phyloP scores from a whole-genome alignment of 345 rosid species.

The Salix purpurea region DNA sequence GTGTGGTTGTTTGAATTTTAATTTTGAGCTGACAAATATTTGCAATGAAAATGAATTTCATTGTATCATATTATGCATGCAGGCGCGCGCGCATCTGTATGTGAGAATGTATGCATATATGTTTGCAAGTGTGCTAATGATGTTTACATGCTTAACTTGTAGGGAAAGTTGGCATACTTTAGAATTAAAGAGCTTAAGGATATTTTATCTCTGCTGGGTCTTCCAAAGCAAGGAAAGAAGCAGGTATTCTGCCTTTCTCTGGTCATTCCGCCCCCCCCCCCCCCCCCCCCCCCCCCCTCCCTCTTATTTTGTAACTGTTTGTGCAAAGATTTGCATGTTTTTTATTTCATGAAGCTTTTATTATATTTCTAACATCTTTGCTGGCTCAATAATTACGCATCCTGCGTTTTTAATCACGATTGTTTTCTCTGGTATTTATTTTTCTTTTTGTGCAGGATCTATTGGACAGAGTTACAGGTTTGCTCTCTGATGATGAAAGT shows the following conservation, averaged over 20 bases:
- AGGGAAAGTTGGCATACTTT: constrained; percentile 33
- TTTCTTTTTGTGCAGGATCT: constrained; percentile 23
- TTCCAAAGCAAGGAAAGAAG: constrained; percentile 39
- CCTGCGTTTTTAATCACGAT: background rate
- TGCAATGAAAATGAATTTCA: background rate
- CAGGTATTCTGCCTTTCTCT: constrained; percentile 22
- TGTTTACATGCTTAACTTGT: constrained; percentile 2
- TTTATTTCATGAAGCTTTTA: too few relatives aligned
- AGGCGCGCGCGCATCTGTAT: background rate
- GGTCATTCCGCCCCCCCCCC: background rate
- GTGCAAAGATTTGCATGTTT: background rate
- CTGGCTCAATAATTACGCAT: background rate
- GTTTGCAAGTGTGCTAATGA: background rate
- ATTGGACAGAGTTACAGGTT: constrained; percentile 20
- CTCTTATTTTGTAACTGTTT: background rate
- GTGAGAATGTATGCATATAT: background rate
- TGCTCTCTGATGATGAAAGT: constrained; percentile 18
- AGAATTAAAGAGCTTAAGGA: constrained; percentile 43
- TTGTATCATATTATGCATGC: background rate
- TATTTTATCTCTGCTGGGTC: constrained; percentile 29
- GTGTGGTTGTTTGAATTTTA: background rate
- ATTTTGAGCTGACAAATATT: background rate
- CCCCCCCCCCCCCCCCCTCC: too few relatives aligned
- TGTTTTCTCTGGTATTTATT: background rate
- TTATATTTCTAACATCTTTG: background rate